Evolutionary conservation across 768 basidiomycete genomes (phyloP).

Genomic region (Mycena indigotica): DNA sequence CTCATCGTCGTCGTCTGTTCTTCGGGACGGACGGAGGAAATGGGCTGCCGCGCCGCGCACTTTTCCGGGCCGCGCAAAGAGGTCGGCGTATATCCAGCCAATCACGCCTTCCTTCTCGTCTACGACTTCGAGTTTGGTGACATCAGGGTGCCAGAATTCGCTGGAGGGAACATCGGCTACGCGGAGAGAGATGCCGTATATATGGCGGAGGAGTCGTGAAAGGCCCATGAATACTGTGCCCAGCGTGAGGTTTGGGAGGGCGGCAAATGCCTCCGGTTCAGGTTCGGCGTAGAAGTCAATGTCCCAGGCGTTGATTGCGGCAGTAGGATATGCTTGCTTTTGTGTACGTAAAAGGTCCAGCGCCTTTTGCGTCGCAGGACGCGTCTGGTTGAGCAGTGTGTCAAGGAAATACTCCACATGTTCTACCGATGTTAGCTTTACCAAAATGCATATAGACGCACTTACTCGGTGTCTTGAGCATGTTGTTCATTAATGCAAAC

Average conservation of each 20-base stretch:
- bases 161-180: constrained; percentile 68
- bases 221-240: constrained; percentile 92
- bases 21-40: constrained; percentile 90
- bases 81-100: constrained; percentile 94
- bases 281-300: constrained; percentile 90
- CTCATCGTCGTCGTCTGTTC: constrained; percentile 90
- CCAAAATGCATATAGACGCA: constrained; percentile 8
- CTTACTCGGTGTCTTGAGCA: constrained; percentile 92
- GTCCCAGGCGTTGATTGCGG: constrained; percentile 91
- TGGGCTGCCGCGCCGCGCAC: constrained; percentile 94
- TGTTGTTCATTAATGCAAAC: constrained; percentile 91
- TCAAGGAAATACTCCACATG: constrained; percentile 87
- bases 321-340: constrained; percentile 74
- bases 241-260: constrained; percentile 75
- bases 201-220: constrained; percentile 78
- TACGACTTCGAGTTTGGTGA: constrained; percentile 90
- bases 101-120: constrained; percentile 86
- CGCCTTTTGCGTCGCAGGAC: constrained; percentile 74
- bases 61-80: constrained; percentile 85
- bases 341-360: constrained; percentile 63
- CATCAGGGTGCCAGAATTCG: constrained; percentile 87
- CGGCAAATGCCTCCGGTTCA: constrained; percentile 69
- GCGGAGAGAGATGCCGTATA: constrained; percentile 86
- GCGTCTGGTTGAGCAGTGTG: constrained; percentile 78
- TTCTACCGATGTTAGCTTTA: constrained; percentile 42